Conservation (phyloP, 2,329 filamentous ascomycete genomes). For the Verruconis gallopava region DNA sequence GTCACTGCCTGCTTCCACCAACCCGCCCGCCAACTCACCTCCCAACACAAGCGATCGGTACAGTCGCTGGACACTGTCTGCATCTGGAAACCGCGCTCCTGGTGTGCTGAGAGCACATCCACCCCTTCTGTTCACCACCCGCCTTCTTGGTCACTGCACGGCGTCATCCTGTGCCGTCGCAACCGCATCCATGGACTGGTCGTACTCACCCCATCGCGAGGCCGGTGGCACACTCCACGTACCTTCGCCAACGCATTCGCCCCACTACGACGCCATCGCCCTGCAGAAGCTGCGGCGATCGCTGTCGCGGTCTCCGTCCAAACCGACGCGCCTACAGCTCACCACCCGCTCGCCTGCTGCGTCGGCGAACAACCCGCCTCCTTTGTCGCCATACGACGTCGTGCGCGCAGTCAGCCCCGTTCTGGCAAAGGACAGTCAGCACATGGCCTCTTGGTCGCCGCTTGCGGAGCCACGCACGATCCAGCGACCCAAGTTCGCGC, state of each 20-base stretch:
- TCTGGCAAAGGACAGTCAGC: slow-evolving; percentile 23
- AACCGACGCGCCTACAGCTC: slow-evolving; percentile 56
- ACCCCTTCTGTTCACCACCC: too few species aligned
- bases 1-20: background rate
- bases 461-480: slow-evolving; percentile 42
- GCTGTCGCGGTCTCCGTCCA: slow-evolving; percentile 86
- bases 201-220: slow-evolving; percentile 33
- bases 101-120: too few species aligned
- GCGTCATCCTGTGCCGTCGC: background rate
- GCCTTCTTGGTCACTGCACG: background rate
- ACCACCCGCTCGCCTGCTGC: slow-evolving; percentile 33
- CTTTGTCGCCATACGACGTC: slow-evolving; percentile 30
- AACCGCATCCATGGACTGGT: slow-evolving; percentile 9
- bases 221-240: slow-evolving; percentile 68
- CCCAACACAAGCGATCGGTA: too few species aligned
- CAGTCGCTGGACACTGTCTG: too few species aligned
- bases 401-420: slow-evolving; percentile 36
- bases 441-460: slow-evolving; percentile 26
- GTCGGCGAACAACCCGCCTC: slow-evolving; percentile 21
- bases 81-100: too few species aligned
- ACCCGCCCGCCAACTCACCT: background rate
- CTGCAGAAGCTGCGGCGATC: slow-evolving; percentile 77
- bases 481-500: slow-evolving; percentile 44
- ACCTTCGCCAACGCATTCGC: slow-evolving; percentile 60
- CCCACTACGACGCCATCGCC: slow-evolving; percentile 67